These are phyloP conservation scores for Sordariomycetes sp. DNA, from an alignment of 2,329 filamentous ascomycete species.

Conservation along the genomic window DNA sequence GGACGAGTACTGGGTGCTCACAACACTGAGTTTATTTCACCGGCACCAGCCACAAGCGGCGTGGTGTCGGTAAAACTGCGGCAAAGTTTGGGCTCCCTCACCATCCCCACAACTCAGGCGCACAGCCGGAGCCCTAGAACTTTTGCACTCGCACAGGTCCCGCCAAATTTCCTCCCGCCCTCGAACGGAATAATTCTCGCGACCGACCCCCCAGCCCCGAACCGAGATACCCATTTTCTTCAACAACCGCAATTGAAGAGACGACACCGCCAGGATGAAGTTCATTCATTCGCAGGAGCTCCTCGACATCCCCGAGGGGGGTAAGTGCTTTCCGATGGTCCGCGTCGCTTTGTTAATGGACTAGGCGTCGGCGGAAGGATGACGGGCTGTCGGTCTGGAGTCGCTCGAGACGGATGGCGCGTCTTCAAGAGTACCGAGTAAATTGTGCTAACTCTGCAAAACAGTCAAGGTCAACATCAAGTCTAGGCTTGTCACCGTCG, in stretches of 20 bases:
- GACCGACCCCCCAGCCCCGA: constrained; percentile 12
- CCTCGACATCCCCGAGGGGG: constrained; percentile 91
- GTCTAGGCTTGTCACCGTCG: constrained; percentile 90
- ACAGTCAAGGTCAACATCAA: constrained; percentile 97
- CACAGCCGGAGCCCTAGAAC: constrained; percentile 23
- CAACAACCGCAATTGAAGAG: constrained; percentile 6
- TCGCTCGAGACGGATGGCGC: neutral
- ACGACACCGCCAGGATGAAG: constrained; percentile 71
- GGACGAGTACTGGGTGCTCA: neutral
- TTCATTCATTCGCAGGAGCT: constrained; percentile 99
- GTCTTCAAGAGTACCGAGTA: neutral
- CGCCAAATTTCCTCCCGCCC: constrained; percentile 12
- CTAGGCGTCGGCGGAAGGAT: neutral
- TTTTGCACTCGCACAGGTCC: constrained; percentile 29
- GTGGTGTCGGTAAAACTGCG: neutral
- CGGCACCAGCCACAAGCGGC: neutral
- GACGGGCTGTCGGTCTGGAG: neutral
- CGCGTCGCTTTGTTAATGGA: neutral
- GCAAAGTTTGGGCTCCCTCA: neutral
- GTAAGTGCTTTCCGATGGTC: constrained; percentile 47
- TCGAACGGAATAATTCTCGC: constrained; percentile 18
- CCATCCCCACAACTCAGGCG: neutral
- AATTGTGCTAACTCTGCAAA: constrained; percentile 15
- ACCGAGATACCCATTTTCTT: constrained; percentile 22
- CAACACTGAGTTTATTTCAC: neutral